phyloP scores from a whole-genome alignment of 1,139 yeast species.

The Cylindricascospora bacillispora region DNA sequence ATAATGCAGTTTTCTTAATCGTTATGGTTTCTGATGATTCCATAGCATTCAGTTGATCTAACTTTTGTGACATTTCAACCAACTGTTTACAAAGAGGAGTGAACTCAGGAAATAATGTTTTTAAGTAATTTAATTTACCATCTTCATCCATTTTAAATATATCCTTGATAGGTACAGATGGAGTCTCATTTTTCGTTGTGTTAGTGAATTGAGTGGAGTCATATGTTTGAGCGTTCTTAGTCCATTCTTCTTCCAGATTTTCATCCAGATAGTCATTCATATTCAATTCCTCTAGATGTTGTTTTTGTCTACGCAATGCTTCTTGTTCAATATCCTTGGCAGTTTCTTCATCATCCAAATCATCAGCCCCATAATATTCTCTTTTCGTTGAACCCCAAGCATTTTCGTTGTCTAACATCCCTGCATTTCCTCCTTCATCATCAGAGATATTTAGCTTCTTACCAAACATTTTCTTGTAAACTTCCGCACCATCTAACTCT shows the following conservation, averaged over 20 bases:
- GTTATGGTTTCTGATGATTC: slow-evolving; percentile 29
- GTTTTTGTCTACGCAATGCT: slow-evolving; percentile 77
- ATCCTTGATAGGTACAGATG: slow-evolving; percentile 18
- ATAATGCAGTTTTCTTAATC: slow-evolving; percentile 54
- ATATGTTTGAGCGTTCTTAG: slow-evolving; percentile 31
- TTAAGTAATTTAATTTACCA: slow-evolving; percentile 38
- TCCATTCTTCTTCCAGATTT: slow-evolving; percentile 67
- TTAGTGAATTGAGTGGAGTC: slow-evolving; percentile 28
- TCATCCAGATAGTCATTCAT: slow-evolving; percentile 80
- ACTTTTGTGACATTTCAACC: slow-evolving; percentile 32
- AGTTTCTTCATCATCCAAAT: slow-evolving; percentile 60
- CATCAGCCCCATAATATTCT: slow-evolving; percentile 79
- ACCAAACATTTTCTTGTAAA: slow-evolving; percentile 29
- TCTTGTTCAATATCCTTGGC: slow-evolving; percentile 75
- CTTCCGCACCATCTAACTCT: slow-evolving; percentile 31
- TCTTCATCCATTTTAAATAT: slow-evolving; percentile 27
- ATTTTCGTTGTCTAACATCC: slow-evolving; percentile 41
- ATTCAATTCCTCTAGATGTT: slow-evolving; percentile 66
- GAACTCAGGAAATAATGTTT: slow-evolving; percentile 71
- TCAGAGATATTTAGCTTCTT: slow-evolving; percentile 28
- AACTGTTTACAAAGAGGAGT: slow-evolving; percentile 64
- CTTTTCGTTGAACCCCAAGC: slow-evolving; percentile 74
- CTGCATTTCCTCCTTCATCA: slow-evolving; percentile 36
- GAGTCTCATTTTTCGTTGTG: slow-evolving; percentile 28
- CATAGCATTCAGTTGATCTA: slow-evolving; percentile 27